Evolutionary conservation across 768 basidiomycete genomes (phyloP), one percentile per base, ranked within the genome.

Genomic region (Piloderma croceum): DNA sequence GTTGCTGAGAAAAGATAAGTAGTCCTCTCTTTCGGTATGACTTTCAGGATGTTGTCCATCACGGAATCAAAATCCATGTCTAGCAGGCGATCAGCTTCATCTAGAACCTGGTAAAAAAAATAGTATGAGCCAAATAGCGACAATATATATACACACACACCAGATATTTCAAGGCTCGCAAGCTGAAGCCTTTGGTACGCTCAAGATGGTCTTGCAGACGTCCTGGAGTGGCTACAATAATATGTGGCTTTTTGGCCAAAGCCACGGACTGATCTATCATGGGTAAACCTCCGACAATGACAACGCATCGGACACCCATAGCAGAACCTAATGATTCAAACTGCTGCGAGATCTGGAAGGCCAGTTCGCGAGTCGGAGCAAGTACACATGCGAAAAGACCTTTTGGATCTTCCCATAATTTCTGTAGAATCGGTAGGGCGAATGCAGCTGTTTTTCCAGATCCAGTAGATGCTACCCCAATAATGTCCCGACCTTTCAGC

Each of bases 401-500:
- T 54, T 84, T 84, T 34, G 96, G 96, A 22, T 93, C 87, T 36
- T 92, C 87, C 92, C 92, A 98, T 61, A 98, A 65, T 50, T 90
- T 90, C 62, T 99, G 96, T 24, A 99, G 67, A 43, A 99, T 94
- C 2, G 96, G 96, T 5, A 98, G 67, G 19, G 90, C 91, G 63
- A 98, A 98, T 17, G 96, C 93, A 12, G 92, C 94, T 0, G 96
- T 98, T 70, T 99, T 98, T 50, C 94, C 96, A 10, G 89, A 91
- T 22, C 96, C 96, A 7, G 96, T 99, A 49, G 90, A 83, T 23
- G 96, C 96, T n/a, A 99, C 85, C 15, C 96, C 96, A 43, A 99
- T 98, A 50, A 99, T 89, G 66, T 99, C 96, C 54, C 84, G 79
- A 1, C 92, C 93, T 59, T 87, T 72, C 5, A 99, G 65, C 15